A percentile compares a stretch with the other conserved stretches of the same genome.
Evolutionary conservation across 768 basidiomycete species (phyloP).

Genomic region (Leucosporidium creatinivorum): DNA sequence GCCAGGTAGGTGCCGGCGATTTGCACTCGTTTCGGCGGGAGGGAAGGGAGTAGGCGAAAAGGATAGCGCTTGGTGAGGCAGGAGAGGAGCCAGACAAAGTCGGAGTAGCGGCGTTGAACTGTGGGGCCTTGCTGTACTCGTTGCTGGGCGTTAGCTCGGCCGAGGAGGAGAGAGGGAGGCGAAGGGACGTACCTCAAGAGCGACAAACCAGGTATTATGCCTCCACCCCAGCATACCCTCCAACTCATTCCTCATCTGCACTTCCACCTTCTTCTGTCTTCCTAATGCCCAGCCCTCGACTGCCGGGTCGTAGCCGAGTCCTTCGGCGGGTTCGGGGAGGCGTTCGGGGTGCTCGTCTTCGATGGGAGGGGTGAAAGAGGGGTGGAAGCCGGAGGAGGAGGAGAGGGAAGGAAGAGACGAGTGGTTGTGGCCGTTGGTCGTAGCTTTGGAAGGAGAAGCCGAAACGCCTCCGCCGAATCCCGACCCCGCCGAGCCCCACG

Average conservation of each 20-base stretch:
- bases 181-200: not conserved
- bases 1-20: slow-evolving; percentile 37
- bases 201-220: not conserved
- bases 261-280: not conserved
- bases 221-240: not conserved
- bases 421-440: not conserved
- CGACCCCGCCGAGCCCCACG: not conserved
- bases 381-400: too few relatives aligned
- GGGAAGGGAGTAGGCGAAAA: slow-evolving; percentile 74
- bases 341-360: not conserved
- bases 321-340: not conserved
- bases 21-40: slow-evolving; percentile 89
- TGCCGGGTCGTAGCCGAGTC: not conserved
- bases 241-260: not conserved
- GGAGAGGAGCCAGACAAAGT: slow-evolving; percentile 87
- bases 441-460: too few relatives aligned
- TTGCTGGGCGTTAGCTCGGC: not conserved
- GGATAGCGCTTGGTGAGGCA: slow-evolving; percentile 79
- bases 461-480: not conserved
- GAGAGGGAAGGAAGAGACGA: not conserved
- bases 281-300: not conserved
- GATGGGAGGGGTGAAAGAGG: too few relatives aligned
- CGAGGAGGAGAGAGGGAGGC: not conserved
- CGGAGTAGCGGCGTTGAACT: slow-evolving; percentile 80
- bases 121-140: slow-evolving; percentile 38